Percentiles rank a stretch among this genome's conserved stretches.
Evolutionary conservation across 1,284 basidiomycete species (phyloP).

Genomic region (Heterobasidion irregulare): DNA sequence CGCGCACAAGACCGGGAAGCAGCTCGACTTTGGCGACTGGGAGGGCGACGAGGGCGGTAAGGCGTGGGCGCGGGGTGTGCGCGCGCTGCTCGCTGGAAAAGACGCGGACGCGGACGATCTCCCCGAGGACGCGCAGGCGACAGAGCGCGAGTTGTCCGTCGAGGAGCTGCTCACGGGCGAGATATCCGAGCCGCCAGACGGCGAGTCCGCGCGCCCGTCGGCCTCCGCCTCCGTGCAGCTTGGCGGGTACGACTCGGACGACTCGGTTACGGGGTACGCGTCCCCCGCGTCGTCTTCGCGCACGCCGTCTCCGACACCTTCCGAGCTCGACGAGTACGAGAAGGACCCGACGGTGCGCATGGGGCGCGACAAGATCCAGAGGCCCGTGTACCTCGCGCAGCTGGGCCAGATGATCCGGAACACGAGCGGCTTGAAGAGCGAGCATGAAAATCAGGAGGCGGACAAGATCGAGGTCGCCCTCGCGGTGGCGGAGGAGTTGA

Average conservation of each 20-base stretch:
- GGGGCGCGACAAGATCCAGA: conserved; percentile 54
- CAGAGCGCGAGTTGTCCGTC: background rate
- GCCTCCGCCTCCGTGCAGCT: conserved; percentile 8
- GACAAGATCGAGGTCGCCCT: conserved; percentile 75
- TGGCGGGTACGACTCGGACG: conserved; percentile 63
- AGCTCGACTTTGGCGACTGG: conserved; percentile 80
- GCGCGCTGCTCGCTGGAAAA: conserved; percentile 38
- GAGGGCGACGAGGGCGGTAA: conserved; percentile 68
- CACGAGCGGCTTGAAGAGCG: conserved; percentile 32
- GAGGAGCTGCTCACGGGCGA: conserved; percentile 5
- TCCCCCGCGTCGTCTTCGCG: conserved; percentile 65
- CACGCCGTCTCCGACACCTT: conserved; percentile 70
- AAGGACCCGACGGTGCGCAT: conserved; percentile 73
- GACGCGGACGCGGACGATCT: conserved; percentile 38
- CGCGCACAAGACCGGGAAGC: conserved; percentile 50
- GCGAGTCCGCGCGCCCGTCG: background rate
- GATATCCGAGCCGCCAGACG: background rate
- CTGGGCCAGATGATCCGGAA: conserved; percentile 63
- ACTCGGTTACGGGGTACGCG: conserved; percentile 75
- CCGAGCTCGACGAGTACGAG: conserved; percentile 77
- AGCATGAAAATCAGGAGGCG: conserved; percentile 61
- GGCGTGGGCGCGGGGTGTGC: conserved; percentile 54
- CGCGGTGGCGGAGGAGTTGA: conserved; percentile 69
- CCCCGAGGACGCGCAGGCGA: conserved; percentile 3
- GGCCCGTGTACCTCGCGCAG: conserved; percentile 81